Percentiles rank a stretch among this genome's conserved stretches.
Conservation (phyloP, 768 basidiomycete genomes). For the Kondoa malvinella region DNA sequence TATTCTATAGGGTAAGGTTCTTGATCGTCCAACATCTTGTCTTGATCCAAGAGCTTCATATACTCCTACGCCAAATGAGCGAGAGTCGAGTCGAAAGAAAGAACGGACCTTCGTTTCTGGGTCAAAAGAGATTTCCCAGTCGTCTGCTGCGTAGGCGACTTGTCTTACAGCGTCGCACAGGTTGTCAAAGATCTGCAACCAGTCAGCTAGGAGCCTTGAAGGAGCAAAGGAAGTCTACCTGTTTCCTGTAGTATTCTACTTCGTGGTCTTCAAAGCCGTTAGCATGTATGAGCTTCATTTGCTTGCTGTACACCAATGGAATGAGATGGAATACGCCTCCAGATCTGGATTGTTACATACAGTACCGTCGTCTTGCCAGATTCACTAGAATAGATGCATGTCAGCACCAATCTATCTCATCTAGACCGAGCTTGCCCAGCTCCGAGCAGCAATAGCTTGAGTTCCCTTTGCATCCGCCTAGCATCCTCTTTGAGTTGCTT, state of each 20-base stretch:
- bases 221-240: no score
- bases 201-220: no score
- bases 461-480: conserved; percentile 12
- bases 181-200: conserved; percentile 89
- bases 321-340: conserved; percentile 5
- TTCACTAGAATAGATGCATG: conserved; percentile 8
- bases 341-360: conserved; percentile 6
- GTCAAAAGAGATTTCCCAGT: conserved; percentile 59
- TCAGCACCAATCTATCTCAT: not conserved
- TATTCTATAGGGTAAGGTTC: conserved; percentile 51
- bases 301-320: conserved; percentile 37
- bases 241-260: conserved; percentile 72
- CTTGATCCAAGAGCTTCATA: conserved; percentile 31
- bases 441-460: conserved; percentile 19
- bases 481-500: conserved; percentile 19
- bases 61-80: not conserved
- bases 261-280: conserved; percentile 66
- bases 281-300: conserved; percentile 92
- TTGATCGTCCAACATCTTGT: conserved; percentile 48
- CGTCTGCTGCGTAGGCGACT: conserved; percentile 73
- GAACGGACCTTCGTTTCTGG: conserved; percentile 36
- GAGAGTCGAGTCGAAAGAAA: not conserved
- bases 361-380: conserved; percentile 20
- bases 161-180: conserved; percentile 67
- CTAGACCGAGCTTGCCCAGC: not conserved